Conservation (phyloP, 2,329 filamentous ascomycete species). For the Paecilomyces formosus region DNA sequence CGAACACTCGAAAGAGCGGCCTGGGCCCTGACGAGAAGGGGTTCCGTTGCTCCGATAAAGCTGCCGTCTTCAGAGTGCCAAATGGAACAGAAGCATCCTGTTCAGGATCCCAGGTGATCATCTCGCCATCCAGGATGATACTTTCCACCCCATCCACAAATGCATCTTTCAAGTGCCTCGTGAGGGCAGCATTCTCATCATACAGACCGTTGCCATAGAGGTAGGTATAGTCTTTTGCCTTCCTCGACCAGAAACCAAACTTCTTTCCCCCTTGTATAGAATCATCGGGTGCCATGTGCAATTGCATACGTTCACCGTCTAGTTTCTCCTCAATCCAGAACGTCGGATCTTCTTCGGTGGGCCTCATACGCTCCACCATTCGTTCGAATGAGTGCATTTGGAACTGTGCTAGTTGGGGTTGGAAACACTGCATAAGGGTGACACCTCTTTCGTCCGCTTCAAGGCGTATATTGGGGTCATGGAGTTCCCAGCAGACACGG, state of each 20-base stretch:
- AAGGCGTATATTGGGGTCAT: conserved; percentile 63
- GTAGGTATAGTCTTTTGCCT: conserved; percentile 93
- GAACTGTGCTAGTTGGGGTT: conserved; percentile 89
- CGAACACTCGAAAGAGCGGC: conserved; percentile 79
- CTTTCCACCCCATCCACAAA: conserved; percentile 74
- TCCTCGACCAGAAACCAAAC: conserved; percentile 90
- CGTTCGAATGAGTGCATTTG: conserved; percentile 75
- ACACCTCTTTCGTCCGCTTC: conserved; percentile 69
- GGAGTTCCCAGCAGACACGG: conserved; percentile 89
- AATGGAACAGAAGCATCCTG: conserved; percentile 81
- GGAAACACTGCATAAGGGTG: conserved; percentile 86
- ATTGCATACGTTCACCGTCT: conserved; percentile 93
- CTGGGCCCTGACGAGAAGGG: conserved; percentile 58
- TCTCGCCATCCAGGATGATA: conserved; percentile 91
- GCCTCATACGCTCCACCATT: conserved; percentile 63
- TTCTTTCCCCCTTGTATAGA: conserved; percentile 58
- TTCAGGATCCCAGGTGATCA: conserved; percentile 95
- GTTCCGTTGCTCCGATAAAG: conserved; percentile 69
- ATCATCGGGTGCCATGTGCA: conserved; percentile 77
- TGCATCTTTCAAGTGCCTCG: conserved; percentile 67
- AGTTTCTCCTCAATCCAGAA: conserved; percentile 99
- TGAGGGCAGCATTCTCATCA: conserved; percentile 69
- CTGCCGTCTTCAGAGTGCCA: conserved; percentile 87
- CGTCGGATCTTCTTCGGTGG: conserved; percentile 61
- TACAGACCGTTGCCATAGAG: conserved; percentile 74